Percentiles rank a stretch among this genome's conserved stretches.
Evolutionary conservation across 805 yeast species (phyloP).

Genomic region (Tetrapisispora taiwanensis): DNA sequence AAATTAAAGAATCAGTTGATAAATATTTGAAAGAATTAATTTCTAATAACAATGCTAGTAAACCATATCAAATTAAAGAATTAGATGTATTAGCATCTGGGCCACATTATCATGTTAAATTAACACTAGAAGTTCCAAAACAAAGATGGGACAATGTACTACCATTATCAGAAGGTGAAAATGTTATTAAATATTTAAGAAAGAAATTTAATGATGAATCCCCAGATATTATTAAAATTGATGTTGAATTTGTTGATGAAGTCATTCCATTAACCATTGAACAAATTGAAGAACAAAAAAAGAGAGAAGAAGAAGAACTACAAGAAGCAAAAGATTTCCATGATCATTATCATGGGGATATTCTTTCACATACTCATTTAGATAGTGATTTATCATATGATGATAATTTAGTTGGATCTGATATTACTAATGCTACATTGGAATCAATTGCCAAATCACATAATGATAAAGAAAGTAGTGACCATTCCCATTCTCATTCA

Average conservation of each 20-base stretch:
- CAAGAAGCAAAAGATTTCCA: slow-evolving; percentile 1
- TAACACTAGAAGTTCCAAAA: slow-evolving; percentile 31
- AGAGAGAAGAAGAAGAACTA: slow-evolving; percentile 1
- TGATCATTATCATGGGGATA: slow-evolving; percentile 1
- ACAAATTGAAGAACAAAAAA: not conserved
- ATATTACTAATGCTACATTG: not conserved
- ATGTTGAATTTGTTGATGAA: slow-evolving; percentile 33
- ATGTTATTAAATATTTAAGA: slow-evolving; percentile 32
- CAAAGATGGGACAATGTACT: slow-evolving; percentile 39
- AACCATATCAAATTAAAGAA: slow-evolving; percentile 31
- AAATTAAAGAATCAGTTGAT: slow-evolving; percentile 33
- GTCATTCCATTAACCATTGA: slow-evolving; percentile 1
- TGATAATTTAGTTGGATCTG: not conserved
- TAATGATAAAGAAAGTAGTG: slow-evolving; percentile 1
- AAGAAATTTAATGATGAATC: slow-evolving; percentile 30
- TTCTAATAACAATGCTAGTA: slow-evolving; percentile 34
- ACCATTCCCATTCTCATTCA: slow-evolving; percentile 7
- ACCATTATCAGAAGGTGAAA: slow-evolving; percentile 33
- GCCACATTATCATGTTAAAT: slow-evolving; percentile 38
- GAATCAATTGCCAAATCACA: not conserved
- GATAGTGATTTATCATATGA: not conserved
- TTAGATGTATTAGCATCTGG: slow-evolving; percentile 47
- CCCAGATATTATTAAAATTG: slow-evolving; percentile 35
- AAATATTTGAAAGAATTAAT: slow-evolving; percentile 27
- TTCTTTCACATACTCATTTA: not conserved